phyloP scores from a whole-genome alignment of 2,329 filamentous ascomycete species.

The Diplodia sapinea region DNA sequence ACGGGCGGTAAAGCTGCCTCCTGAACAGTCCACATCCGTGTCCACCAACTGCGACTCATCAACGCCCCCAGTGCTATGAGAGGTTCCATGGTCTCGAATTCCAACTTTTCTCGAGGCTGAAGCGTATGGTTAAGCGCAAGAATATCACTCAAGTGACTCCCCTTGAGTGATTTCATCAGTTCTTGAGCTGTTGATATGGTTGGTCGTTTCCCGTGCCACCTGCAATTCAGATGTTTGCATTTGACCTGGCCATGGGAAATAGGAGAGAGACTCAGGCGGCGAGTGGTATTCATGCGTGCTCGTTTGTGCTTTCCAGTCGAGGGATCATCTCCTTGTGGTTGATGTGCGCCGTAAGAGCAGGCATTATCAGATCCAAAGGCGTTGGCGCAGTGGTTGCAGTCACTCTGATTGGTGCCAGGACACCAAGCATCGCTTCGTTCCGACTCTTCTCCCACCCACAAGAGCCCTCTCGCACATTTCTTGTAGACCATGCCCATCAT shows the following conservation, averaged over 20 bases:
- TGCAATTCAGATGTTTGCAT: neutral
- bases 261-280: neutral
- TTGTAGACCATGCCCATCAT: neutral
- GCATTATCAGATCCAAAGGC: neutral
- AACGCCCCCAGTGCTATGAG: conserved; percentile 4
- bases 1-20: conserved; percentile 1
- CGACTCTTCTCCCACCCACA: conserved; percentile 4
- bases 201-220: neutral
- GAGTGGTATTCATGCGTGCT: neutral
- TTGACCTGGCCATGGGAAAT: neutral
- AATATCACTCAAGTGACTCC: neutral
- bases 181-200: neutral
- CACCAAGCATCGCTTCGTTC: neutral
- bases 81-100: neutral
- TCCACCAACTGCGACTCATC: conserved; percentile 10
- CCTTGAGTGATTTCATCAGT: neutral
- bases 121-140: neutral
- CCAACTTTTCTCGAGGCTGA: neutral
- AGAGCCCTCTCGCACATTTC: neutral
- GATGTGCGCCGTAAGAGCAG: too few species aligned
- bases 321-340: too few species aligned
- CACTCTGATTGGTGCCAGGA: too few species aligned
- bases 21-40: neutral
- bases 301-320: too few species aligned
- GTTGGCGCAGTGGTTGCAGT: neutral